Conservation (phyloP, 306 rosid species). For the Glycine tomentella region DNA sequence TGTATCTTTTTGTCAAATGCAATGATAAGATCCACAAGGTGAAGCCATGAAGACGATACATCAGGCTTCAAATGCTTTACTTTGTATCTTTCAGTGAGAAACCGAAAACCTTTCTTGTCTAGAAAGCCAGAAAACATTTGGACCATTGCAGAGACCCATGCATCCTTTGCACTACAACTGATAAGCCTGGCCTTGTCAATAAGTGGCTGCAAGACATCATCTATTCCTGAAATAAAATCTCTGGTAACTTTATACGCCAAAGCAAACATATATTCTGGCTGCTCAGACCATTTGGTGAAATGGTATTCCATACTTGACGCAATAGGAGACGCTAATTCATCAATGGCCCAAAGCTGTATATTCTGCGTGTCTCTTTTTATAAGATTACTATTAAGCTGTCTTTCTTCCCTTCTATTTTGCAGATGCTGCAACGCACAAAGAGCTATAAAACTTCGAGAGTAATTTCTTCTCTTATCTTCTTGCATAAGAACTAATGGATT, state of each 20-base stretch:
- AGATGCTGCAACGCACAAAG: slow-evolving; percentile 81
- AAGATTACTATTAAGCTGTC: slow-evolving; percentile 55
- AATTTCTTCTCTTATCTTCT: slow-evolving; percentile 64
- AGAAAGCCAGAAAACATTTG: slow-evolving; percentile 71
- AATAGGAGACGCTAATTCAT: slow-evolving; percentile 77
- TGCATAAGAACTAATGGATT: slow-evolving; percentile 75
- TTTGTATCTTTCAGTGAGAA: slow-evolving; percentile 63
- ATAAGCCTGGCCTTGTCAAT: slow-evolving; percentile 73
- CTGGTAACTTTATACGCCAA: slow-evolving; percentile 64
- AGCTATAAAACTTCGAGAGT: slow-evolving; percentile 69
- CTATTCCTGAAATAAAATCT: slow-evolving; percentile 71
- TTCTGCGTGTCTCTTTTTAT: slow-evolving; percentile 45
- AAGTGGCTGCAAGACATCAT: slow-evolving; percentile 82
- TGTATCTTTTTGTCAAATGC: slow-evolving; percentile 70
- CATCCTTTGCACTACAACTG: slow-evolving; percentile 81
- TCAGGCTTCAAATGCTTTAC: slow-evolving; percentile 58
- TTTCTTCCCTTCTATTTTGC: slow-evolving; percentile 65
- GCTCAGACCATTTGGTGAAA: slow-evolving; percentile 74
- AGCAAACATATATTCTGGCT: slow-evolving; percentile 76
- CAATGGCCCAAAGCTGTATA: slow-evolving; percentile 76
- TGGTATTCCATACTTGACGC: slow-evolving; percentile 78
- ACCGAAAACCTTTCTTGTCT: slow-evolving; percentile 57
- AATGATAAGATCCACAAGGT: slow-evolving; percentile 63
- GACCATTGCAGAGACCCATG: slow-evolving; percentile 81
- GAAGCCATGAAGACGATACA: slow-evolving; percentile 71